phyloP scores from a whole-genome alignment of 2,329 filamentous ascomycete species.

The Sporothrix brunneoviolacea region DNA sequence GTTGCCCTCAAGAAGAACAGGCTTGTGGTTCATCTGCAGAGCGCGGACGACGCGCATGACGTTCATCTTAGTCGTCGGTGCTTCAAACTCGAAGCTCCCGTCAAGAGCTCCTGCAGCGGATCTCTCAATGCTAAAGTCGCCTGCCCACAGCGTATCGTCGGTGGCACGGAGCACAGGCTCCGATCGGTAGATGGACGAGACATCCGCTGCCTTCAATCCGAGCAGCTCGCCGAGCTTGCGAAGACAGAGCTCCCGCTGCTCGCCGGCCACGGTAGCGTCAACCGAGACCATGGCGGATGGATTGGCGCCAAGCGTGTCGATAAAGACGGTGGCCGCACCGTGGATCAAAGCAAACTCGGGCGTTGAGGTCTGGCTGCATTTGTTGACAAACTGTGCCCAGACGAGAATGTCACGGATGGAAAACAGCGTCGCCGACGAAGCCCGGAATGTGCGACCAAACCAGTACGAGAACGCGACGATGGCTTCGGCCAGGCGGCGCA shows the following conservation, averaged over 20 bases:
- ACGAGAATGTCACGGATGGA: constrained; percentile 88
- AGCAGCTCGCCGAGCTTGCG: constrained; percentile 64
- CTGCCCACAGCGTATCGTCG: constrained; percentile 55
- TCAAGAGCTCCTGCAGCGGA: constrained; percentile 36
- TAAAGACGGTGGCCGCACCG: constrained; percentile 89
- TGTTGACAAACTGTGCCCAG: constrained; percentile 91
- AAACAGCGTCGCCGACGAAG: constrained; percentile 66
- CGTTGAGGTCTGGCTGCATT: constrained; percentile 37
- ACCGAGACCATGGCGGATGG: constrained; percentile 79
- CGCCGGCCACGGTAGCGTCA: constrained; percentile 56
- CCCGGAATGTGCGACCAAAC: constrained; percentile 80
- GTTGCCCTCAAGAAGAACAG: constrained; percentile 89
- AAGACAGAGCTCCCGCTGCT: constrained; percentile 68
- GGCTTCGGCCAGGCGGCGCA: constrained; percentile 45
- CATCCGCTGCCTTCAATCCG: constrained; percentile 41
- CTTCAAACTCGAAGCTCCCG: constrained; percentile 70
- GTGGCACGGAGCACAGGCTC: constrained; percentile 52
- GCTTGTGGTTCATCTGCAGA: constrained; percentile 72
- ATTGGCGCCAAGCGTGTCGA: constrained; percentile 92
- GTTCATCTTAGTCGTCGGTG: constrained; percentile 84
- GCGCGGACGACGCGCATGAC: constrained; percentile 86
- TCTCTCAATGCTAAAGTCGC: constrained; percentile 64
- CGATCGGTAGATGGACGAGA: constrained; percentile 58
- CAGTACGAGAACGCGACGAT: constrained; percentile 87
- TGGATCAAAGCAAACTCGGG: constrained; percentile 53